These are phyloP conservation scores for Wickerhamomyces alni DNA, from an alignment of 805 yeast species.

Conservation along the genomic window DNA sequence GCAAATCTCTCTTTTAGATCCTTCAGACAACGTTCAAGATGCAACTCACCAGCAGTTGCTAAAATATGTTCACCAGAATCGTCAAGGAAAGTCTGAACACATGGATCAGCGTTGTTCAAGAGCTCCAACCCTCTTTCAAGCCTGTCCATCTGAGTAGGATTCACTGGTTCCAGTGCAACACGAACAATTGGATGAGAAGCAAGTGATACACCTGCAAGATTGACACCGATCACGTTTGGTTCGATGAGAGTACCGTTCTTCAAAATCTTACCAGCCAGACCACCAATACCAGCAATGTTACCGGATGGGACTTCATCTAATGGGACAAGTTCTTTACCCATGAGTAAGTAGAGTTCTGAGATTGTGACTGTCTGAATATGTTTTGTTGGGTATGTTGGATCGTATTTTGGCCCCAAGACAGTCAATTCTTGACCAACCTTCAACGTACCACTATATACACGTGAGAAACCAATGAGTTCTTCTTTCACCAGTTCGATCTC, in stretches of 20 bases:
- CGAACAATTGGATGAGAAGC: constrained; percentile 88
- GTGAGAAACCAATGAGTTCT: constrained; percentile 77
- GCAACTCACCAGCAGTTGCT: constrained; percentile 95
- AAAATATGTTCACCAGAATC: constrained; percentile 91
- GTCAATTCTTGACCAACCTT: constrained; percentile 67
- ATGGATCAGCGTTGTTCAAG: constrained; percentile 88
- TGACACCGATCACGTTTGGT: constrained; percentile 54
- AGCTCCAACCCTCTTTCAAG: constrained; percentile 74
- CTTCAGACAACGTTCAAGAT: constrained; percentile 87
- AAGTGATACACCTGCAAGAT: constrained; percentile 67
- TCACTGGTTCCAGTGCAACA: constrained; percentile 92
- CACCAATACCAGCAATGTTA: constrained; percentile 89
- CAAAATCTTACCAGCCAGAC: constrained; percentile 73
- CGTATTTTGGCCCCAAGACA: constrained; percentile 83
- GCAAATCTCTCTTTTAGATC: constrained; percentile 91
- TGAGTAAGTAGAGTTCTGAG: constrained; percentile 67
- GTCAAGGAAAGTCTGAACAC: constrained; percentile 79
- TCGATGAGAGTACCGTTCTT: constrained; percentile 82
- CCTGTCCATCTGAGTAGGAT: constrained; percentile 72
- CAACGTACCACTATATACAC: constrained; percentile 84
- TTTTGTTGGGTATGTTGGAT: constrained; percentile 55
- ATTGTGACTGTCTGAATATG: constrained; percentile 53
- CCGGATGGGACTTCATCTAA: constrained; percentile 88
- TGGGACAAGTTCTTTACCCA: constrained; percentile 88
- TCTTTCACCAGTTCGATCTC: constrained; percentile 42